Evolutionary conservation across 2,329 filamentous ascomycete genomes (phyloP).

Genomic region (Ophiocordyceps camponoti-leonardi): DNA sequence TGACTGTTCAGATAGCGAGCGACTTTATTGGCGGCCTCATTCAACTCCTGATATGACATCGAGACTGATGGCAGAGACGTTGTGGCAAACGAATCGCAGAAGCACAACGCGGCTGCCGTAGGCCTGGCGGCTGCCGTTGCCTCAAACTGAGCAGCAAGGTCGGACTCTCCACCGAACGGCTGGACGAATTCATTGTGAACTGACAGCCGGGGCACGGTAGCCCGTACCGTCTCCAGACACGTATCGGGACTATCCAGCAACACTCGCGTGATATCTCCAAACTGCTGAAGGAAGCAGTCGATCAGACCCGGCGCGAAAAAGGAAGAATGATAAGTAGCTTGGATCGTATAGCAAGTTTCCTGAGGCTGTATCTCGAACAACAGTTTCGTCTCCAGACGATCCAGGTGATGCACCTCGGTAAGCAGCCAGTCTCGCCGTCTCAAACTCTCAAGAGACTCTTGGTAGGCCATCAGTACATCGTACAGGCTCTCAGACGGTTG

Average conservation of each 20-base stretch:
- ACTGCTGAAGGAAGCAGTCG: slow-evolving; percentile 38
- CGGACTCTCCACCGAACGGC: slow-evolving; percentile 16
- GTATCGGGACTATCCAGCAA: slow-evolving; percentile 11
- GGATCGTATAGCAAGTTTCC: slow-evolving; percentile 20
- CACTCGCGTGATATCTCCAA: slow-evolving; percentile 30
- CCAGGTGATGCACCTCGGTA: slow-evolving; percentile 39
- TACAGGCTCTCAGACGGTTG: slow-evolving; percentile 44
- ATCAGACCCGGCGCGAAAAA: slow-evolving; percentile 37
- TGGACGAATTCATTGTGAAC: slow-evolving; percentile 25
- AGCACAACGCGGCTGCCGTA: slow-evolving; percentile 42
- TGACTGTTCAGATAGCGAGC: slow-evolving; percentile 32
- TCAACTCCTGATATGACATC: slow-evolving; percentile 49
- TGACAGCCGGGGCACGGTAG: slow-evolving; percentile 23
- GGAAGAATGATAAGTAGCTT: slow-evolving; percentile 29
- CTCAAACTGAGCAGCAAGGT: slow-evolving; percentile 38
- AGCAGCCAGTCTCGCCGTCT: slow-evolving; percentile 19
- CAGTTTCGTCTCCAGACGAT: slow-evolving; percentile 60
- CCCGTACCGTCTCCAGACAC: slow-evolving; percentile 3
- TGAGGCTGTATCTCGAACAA: slow-evolving; percentile 60
- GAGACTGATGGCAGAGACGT: slow-evolving; percentile 12
- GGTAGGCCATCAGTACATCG: slow-evolving; percentile 69
- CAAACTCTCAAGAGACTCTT: slow-evolving; percentile 43
- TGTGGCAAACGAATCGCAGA: slow-evolving; percentile 25
- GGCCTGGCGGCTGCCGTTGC: slow-evolving; percentile 28
- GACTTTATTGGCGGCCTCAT: slow-evolving; percentile 44